phyloP scores from a whole-genome alignment of 2,329 filamentous ascomycete genomes.

The Colletotrichum paranaense region DNA sequence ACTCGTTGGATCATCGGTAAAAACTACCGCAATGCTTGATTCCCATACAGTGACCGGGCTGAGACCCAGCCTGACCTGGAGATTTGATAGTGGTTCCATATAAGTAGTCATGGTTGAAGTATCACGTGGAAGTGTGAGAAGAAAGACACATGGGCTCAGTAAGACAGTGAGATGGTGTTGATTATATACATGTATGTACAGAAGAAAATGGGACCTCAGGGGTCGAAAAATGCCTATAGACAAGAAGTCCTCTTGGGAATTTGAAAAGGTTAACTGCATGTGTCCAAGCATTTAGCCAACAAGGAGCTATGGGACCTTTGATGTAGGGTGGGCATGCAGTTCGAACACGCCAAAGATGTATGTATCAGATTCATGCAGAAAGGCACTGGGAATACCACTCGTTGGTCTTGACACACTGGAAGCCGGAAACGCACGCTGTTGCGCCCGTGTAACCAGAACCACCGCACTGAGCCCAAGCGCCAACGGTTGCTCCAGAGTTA shows the following conservation, averaged over 20 bases:
- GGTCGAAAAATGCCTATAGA: slow-evolving; percentile 22
- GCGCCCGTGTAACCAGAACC: slow-evolving; percentile 40
- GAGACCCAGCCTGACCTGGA: no score
- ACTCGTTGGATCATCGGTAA: no score
- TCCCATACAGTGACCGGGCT: no score
- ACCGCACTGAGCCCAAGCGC: slow-evolving; percentile 42
- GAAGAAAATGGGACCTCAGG: slow-evolving; percentile 5
- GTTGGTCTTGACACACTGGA: slow-evolving; percentile 40
- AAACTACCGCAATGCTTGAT: no score
- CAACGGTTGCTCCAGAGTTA: slow-evolving; percentile 17
- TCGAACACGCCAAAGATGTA: not conserved
- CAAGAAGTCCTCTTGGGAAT: slow-evolving; percentile 1
- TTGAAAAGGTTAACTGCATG: not conserved
- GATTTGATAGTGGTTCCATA: no score
- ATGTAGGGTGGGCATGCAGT: not conserved
- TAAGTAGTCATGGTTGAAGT: no score
- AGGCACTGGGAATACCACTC: slow-evolving; percentile 45
- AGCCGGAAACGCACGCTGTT: slow-evolving; percentile 40
- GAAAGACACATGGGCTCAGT: not conserved
- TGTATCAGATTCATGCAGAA: not conserved
- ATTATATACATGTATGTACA: slow-evolving; percentile 6
- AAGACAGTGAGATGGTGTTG: not conserved
- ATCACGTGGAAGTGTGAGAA: no score
- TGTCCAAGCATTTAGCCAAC: not conserved
- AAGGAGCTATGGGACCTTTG: no score